Evolutionary conservation across 768 basidiomycete genomes (phyloP), one percentile per base, ranked within the genome.

Genomic region (Udeniomyces megalosporus): DNA sequence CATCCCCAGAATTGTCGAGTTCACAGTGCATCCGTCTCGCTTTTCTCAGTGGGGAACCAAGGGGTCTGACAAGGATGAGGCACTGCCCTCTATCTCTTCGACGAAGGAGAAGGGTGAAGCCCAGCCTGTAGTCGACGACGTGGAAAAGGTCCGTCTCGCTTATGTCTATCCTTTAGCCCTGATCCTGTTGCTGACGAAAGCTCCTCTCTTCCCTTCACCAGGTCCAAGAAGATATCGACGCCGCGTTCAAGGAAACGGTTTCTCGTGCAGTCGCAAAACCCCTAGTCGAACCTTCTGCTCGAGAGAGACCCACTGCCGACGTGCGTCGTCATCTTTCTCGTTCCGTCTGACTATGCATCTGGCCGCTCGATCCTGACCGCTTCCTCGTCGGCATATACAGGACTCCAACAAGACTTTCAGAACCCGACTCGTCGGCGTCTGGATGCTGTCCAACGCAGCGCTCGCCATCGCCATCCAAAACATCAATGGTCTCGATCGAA

Each of bases 241-340:
- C 82, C 10, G 80, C 82, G 29, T 96, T 95, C 79, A 88, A 90
- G 73, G 86, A 88, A 70, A 92, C 90, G 0, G 89, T 73, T 1
- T 67, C 67, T 52, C 61, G 72, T 28, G 70, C 70, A 22, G 69
- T 71, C 10, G 60, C 69, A 31, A 68, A 67, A 3, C 68, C 65
- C 60, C 69, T 68, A 55, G 8, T 5, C 15, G 61, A 58, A 6
- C 58, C 53, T 4, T 46, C 44, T 2, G 24, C 49, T 12, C n/a
- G 47, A 8, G 69, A 71, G 14, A 60, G 60, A 53, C 70, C 70
- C 4, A 70, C 66, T 31, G 64, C 68, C 56, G 72, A 73, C 56
- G 71, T 72, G 58, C 60, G 71, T 68, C 0, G 14, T 2, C 29
- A 3, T 20, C 4, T 42, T 17, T 29, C 17, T 44, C 26, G n/a